Base-by-base conservation (phyloP, 2,329 filamentous ascomycete species). In the Tolypocladium cylindrosporum region DNA sequence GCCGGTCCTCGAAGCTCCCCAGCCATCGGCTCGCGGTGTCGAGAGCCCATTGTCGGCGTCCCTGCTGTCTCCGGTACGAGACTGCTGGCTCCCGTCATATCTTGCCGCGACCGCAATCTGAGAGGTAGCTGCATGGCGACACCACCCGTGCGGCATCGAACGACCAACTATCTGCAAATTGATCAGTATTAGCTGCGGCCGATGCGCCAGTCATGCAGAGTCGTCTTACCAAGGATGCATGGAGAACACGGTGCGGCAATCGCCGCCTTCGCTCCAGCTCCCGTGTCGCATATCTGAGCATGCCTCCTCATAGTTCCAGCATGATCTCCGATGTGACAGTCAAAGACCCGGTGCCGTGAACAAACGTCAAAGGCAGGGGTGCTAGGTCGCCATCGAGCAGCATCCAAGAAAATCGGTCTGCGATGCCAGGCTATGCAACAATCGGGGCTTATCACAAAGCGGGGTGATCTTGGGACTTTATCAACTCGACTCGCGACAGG, bases 251-350 rank as follows among this genome's bases (percentile, higher is more conserved):
- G 59, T 62, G 63, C 61, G 62, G 62, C 61, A 60, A 58, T 57
- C 60, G 66, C 65, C 65, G 68, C 62, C 63, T 63, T 62, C 61
- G 65, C 59, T 62, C 62, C 65, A 72, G 63, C 67, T 69, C 65
- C 65, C 67, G 65, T 62, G 62, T 65, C 60, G 62, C 67, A 63
- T 66, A 69, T 65, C 66, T 68, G 63, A 73, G 68, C 71, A 73
- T 73, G 61, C 68, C 70, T 70, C 65, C 61, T 69, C 70, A 72
- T 73, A 59, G 61, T 64, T 67, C 59, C 65, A 59, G 57, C 50
- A 61, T 58, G 53, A 54, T 48, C 51, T 58, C 53, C 21, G 42
- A 51, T n/a, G 31, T 56, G 37, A 40, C 8, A 31, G 39, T 36
- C 36, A 41, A 40, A 36, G 27, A 51, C 54, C 34, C 14, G 21